phyloP scores from a whole-genome alignment of 1,284 basidiomycete genomes.

The Coniferiporia weirii region DNA sequence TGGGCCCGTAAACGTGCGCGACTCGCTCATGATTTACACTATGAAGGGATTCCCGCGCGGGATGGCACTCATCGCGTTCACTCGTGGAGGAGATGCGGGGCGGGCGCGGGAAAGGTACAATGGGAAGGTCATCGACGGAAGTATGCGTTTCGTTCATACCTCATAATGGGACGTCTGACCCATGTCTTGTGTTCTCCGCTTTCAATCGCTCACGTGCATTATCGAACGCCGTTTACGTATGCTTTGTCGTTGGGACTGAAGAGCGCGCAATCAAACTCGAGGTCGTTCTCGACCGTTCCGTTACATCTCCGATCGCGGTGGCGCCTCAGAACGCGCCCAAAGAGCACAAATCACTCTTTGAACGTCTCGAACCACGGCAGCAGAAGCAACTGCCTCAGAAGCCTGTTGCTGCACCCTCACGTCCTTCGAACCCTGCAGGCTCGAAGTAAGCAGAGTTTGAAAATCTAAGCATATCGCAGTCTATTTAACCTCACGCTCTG shows the following conservation, averaged over 20 bases:
- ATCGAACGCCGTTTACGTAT: not conserved
- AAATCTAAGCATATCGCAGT: not conserved
- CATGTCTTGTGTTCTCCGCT: no score
- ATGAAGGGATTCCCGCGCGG: conserved; percentile 65
- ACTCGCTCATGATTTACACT: conserved; percentile 66
- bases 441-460: not conserved
- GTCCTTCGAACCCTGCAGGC: not conserved
- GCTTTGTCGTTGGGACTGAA: not conserved
- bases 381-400: not conserved
- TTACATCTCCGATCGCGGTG: not conserved
- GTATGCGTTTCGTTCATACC: conserved; percentile 35
- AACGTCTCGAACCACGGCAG: not conserved
- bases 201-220: no score
- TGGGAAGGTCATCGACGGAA: conserved; percentile 68
- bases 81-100: conserved; percentile 53
- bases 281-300: conserved; percentile 3
- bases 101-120: conserved; percentile 61
- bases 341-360: conserved; percentile 2
- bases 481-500: not conserved
- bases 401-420: not conserved
- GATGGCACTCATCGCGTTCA: conserved; percentile 67
- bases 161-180: not conserved
- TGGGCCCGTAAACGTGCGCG: conserved; percentile 51
- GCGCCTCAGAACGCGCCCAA: not conserved
- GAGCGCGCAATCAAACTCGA: conserved; percentile 17